These are phyloP conservation scores for Boletus rubescentipes DNA, from an alignment of 768 basidiomycete species.

Conservation along the genomic window DNA sequence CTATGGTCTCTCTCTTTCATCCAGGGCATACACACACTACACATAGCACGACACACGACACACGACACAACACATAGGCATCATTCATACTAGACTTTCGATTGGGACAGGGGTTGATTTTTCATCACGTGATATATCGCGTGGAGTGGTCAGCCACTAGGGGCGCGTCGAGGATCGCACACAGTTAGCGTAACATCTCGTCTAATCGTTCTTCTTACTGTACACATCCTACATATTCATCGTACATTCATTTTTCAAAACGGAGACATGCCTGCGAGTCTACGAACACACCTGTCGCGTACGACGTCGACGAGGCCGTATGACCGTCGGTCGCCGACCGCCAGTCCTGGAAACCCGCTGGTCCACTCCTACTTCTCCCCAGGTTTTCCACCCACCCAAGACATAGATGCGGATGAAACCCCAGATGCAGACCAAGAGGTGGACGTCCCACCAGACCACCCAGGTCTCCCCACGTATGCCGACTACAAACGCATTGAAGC, in stretches of 20 bases:
- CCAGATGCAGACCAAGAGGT: not conserved
- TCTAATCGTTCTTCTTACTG: conserved; percentile 17
- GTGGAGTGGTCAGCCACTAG: conserved; percentile 30
- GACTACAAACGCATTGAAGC: conserved; percentile 60
- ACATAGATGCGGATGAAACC: not conserved
- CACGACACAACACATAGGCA: not conserved
- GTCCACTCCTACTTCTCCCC: not conserved
- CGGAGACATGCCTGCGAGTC: conserved; percentile 22
- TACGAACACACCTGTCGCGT: conserved; percentile 11
- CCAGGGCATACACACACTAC: not conserved
- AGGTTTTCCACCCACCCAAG: not conserved
- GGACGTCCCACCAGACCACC: conserved; percentile 17
- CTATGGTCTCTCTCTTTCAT: conserved; percentile 6
- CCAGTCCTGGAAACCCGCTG: conserved; percentile 4
- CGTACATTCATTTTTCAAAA: conserved; percentile 7
- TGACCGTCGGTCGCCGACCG: conserved; percentile 13
- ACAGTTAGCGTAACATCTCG: conserved; percentile 10
- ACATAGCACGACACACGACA: not conserved
- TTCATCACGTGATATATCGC: conserved; percentile 30
- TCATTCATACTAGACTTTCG: too few species aligned
- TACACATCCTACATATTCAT: conserved; percentile 29
- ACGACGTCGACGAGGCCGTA: conserved; percentile 22
- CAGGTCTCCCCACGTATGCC: conserved; percentile 61
- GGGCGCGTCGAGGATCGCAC: conserved; percentile 5
- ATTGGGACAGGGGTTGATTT: conserved; percentile 23